These are phyloP conservation scores for Sisymbrium irio DNA, from an alignment of 345 rosid species.

Conservation along the genomic window DNA sequence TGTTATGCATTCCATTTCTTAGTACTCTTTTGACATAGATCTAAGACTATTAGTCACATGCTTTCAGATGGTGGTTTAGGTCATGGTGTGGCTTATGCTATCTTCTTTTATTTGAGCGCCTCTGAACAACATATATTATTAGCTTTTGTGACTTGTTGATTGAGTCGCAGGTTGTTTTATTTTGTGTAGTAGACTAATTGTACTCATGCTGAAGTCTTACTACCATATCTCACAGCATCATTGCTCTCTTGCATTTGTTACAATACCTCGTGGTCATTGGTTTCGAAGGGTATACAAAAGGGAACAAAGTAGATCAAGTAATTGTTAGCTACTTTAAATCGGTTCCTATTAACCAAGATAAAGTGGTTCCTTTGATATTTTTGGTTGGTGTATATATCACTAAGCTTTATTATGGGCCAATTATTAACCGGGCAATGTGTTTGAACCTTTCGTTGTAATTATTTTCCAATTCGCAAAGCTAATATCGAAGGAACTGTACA, in stretches of 20 bases:
- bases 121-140: too few species aligned
- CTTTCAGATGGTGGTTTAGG: slow-evolving; percentile 98
- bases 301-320: slow-evolving; percentile 60
- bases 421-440: too few species aligned
- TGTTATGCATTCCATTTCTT: background rate
- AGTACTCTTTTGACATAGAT: slow-evolving; percentile 20
- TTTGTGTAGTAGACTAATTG: background rate
- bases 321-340: too few species aligned
- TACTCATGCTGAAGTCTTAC: slow-evolving; percentile 14
- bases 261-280: slow-evolving; percentile 90
- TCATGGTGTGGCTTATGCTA: slow-evolving; percentile 96
- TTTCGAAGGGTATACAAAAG: slow-evolving; percentile 78
- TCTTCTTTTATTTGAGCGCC: slow-evolving; percentile 90
- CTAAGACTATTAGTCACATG: slow-evolving; percentile 28
- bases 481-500: too few species aligned
- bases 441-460: too few species aligned
- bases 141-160: background rate
- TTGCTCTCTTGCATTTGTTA: slow-evolving; percentile 86
- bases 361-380: too few species aligned
- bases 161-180: slow-evolving; percentile 2
- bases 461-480: too few species aligned
- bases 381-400: too few species aligned
- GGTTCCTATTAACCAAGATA: too few species aligned
- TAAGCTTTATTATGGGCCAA: too few species aligned
- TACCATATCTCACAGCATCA: slow-evolving; percentile 52